Evolutionary conservation across 2,329 filamentous ascomycete species (phyloP).

Genomic region (Akanthomyces lecanii): DNA sequence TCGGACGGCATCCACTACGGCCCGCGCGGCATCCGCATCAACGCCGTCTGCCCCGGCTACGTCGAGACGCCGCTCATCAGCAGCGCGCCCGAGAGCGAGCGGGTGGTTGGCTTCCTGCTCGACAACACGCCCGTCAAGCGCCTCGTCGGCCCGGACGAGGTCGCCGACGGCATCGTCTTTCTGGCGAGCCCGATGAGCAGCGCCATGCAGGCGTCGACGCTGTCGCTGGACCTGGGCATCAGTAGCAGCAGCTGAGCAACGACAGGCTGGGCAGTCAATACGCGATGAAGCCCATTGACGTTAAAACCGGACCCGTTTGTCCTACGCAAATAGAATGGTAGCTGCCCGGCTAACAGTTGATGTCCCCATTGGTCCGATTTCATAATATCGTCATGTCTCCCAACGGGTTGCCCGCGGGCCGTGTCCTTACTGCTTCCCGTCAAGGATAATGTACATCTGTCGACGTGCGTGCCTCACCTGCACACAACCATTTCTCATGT

Average conservation of each 20-base stretch:
- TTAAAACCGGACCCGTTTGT: too few relatives aligned
- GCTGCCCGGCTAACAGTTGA: too few relatives aligned
- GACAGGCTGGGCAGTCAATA: too few relatives aligned
- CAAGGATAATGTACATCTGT: too few relatives aligned
- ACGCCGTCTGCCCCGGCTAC: slow-evolving; percentile 56
- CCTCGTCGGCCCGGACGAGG: slow-evolving; percentile 39
- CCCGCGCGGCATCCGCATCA: slow-evolving; percentile 50
- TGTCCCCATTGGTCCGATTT: too few relatives aligned
- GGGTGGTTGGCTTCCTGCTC: neutral
- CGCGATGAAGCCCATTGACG: too few relatives aligned
- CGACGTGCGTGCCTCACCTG: too few relatives aligned
- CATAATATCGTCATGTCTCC: too few relatives aligned
- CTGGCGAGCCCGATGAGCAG: slow-evolving; percentile 49
- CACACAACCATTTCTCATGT: too few relatives aligned
- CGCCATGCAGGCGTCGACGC: slow-evolving; percentile 44
- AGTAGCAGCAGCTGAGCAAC: neutral
- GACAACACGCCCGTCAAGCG: slow-evolving; percentile 16
- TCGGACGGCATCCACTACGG: slow-evolving; percentile 52
- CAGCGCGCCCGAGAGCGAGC: neutral
- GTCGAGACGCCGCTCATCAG: slow-evolving; percentile 25
- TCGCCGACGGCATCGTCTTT: slow-evolving; percentile 49
- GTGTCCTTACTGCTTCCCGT: too few relatives aligned
- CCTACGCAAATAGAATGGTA: too few relatives aligned
- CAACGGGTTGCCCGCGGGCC: too few relatives aligned
- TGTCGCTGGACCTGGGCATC: neutral